Evolutionary conservation across 768 basidiomycete genomes (phyloP), one percentile per base, ranked within the genome.

Genomic region (Pholiota conissans): DNA sequence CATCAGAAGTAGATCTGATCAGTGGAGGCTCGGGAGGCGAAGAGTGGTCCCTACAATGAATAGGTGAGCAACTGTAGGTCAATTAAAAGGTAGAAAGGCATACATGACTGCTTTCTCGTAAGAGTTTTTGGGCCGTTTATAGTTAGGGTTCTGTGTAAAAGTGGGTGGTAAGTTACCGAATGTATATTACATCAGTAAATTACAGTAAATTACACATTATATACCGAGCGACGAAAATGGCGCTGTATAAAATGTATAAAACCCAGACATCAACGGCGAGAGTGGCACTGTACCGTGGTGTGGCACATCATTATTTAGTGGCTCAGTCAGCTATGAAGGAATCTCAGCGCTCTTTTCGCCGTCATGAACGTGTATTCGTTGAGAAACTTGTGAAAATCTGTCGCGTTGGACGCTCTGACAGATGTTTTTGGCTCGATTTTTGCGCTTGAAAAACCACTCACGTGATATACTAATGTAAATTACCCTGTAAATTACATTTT

Each of bases 111-210:
- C n/a, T n/a, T n/a, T n/a, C n/a, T n/a, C n/a, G n/a, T n/a, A n/a
- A n/a, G n/a, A n/a, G n/a, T n/a, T n/a, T n/a, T n/a, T n/a, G n/a
- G n/a, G n/a, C n/a, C n/a, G n/a, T 32, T 32, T 6, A 32, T 32
- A 32, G 6, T 32, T 52, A 50, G 48, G 49, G 48, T 57, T 57
- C 37, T 37, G 56, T 40, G 56, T 57, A 57, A 57, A 52, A 56
- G 46, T 56, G 46, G 34, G 42, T 35, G 35, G 35, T 56, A 47
- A 47, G 26, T 56, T 56, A 56, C 55, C 29, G 29, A 20, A 28
- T 56, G 55, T 56, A 56, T 45, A 47, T 56, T 56, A 56, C 47
- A 35, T 48, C 16, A 37, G 55, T 56, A 56, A 56, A 30, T 56
- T 56, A 56, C 47, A 49, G 55, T 56, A 56, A 56, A 24, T 56